Conservation (phyloP, 306 rosid species). For the Quercus wislizeni region DNA sequence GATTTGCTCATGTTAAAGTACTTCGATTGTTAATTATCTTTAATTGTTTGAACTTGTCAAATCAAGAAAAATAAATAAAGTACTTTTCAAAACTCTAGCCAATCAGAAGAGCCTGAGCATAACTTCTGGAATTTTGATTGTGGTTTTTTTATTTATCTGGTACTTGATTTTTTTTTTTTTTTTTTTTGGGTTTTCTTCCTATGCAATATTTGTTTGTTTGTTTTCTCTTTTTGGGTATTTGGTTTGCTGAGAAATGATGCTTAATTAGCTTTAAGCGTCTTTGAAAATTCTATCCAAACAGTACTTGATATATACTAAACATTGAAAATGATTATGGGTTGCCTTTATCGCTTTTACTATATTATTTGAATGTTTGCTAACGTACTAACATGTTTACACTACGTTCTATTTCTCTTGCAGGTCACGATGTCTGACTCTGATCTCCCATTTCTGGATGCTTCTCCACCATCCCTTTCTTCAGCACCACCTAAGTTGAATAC, state of each 20-base stretch:
- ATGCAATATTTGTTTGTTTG: neutral
- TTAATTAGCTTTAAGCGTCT: neutral
- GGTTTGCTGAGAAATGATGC: neutral
- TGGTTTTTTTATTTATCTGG: neutral
- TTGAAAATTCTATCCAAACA: no score
- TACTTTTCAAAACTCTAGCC: neutral
- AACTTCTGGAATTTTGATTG: neutral
- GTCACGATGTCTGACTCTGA: no score
- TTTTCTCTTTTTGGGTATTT: neutral
- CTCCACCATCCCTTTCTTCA: no score
- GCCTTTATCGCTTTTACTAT: neutral
- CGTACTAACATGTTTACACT: no score
- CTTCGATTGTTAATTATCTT: neutral
- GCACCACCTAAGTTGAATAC: no score
- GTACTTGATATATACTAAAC: no score
- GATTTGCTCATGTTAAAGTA: no score
- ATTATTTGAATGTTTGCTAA: neutral
- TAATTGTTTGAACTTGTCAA: neutral
- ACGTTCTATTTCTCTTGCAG: no score
- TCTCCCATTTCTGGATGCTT: no score
- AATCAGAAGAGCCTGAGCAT: neutral
- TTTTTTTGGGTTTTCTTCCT: neutral
- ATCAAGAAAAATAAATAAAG: neutral
- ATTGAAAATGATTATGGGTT: neutral
- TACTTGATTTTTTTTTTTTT: neutral